A percentile compares a stretch with the other conserved stretches of the same genome.
Conservation (phyloP, 1,284 basidiomycete species). For the Butyriboletus appendiculatus region DNA sequence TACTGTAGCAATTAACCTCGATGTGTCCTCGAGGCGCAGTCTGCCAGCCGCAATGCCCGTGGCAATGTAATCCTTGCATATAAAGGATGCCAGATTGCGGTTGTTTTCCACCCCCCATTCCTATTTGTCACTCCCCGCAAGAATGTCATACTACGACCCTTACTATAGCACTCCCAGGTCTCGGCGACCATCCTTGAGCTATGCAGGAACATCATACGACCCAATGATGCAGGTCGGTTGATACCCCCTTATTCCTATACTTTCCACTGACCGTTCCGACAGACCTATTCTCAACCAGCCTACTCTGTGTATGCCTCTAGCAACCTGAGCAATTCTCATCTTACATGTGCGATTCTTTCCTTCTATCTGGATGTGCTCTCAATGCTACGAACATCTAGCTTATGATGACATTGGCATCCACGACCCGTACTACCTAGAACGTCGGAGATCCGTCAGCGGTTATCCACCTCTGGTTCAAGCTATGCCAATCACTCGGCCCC, state of each 20-base stretch:
- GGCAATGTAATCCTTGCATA: slow-evolving; percentile 17
- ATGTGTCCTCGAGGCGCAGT: slow-evolving; percentile 33
- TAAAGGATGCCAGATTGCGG: slow-evolving; percentile 17
- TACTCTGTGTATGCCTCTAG: slow-evolving; percentile 30
- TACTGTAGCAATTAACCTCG: slow-evolving; percentile 19
- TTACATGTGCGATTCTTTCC: slow-evolving; percentile 17
- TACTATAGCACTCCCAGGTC: slow-evolving; percentile 32
- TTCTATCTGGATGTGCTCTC: not conserved
- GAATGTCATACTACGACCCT: slow-evolving; percentile 36
- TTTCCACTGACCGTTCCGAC: slow-evolving; percentile 5
- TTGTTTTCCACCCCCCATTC: slow-evolving; percentile 1
- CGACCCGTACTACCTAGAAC: slow-evolving; percentile 29
- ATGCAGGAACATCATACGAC: slow-evolving; percentile 28
- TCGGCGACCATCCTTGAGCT: slow-evolving; percentile 30
- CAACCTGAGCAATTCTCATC: no score
- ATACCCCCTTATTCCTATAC: not conserved
- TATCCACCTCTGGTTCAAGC: slow-evolving; percentile 28
- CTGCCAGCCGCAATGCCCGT: slow-evolving; percentile 19
- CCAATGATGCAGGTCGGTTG: slow-evolving; percentile 21
- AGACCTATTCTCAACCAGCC: slow-evolving; percentile 28
- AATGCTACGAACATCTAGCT: slow-evolving; percentile 17
- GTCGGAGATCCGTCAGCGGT: slow-evolving; percentile 15
- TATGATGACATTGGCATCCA: slow-evolving; percentile 29
- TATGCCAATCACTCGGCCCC: slow-evolving; percentile 33
- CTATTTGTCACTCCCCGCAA: slow-evolving; percentile 11